Base-by-base conservation (phyloP, 768 basidiomycete genomes). In the Coprinopsis sp. region DNA sequence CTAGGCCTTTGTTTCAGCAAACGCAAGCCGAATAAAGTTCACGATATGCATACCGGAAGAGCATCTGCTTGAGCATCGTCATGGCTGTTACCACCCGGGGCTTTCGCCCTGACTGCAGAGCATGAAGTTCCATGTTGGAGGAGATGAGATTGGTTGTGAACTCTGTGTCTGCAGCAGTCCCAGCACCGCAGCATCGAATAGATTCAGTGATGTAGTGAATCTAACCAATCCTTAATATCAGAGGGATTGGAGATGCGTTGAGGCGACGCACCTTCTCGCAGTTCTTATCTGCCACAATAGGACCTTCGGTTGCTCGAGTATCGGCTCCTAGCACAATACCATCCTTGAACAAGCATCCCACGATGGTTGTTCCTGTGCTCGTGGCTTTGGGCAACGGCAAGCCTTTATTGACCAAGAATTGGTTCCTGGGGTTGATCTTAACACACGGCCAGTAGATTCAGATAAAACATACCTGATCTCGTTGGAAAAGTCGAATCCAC, bases 141-240 rank as follows among this genome's bases (percentile, higher is more conserved):
- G 91, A 91, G 61, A 99, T 97, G 61, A 93, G 78, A 12, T 91
- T 91, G 37, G 96, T 97, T 27, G 83, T 85, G 59, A 92, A 93
- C 64, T 95, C 92, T 0, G 95, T 97, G 61, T 99, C 96, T 6
- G 96, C 96, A n/a, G 95, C 96, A 2, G 96, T 98, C 51, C 96
- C 96, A 1, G 96, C 96, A 58, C 96, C 96, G 63, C 95, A 97
- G 73, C 96, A 99, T 40, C 94, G 79, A 51, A 99, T 98, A 53
- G 84, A 83, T 50, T 96, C 92, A 3, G 92, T 84, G 62, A 99
- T 88, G 67, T 85, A 98, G 66, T 99, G 96, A 58, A 99, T 99
- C 95, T 98, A 54, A 13, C n/a, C n/a, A n/a, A n/a, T n/a, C n/a
- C n/a, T n/a, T n/a, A n/a, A n/a, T n/a, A n/a, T n/a, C n/a, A n/a